Percentiles rank a stretch among this genome's conserved stretches.
Evolutionary conservation across 495 filamentous ascomycete species (phyloP).

Genomic region (Penicillium longicatenatum): DNA sequence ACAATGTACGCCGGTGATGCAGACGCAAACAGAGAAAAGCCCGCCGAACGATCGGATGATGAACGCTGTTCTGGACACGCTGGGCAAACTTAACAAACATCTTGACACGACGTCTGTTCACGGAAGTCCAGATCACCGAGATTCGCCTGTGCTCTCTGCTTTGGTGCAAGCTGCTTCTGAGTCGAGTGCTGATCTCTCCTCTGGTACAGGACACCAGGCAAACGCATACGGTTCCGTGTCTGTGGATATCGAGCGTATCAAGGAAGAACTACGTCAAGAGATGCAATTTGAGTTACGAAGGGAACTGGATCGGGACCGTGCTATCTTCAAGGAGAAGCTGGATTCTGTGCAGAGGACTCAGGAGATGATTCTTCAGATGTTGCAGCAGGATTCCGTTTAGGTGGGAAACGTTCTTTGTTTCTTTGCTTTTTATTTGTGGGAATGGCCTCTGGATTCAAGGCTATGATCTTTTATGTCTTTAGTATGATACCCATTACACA

Average conservation of each 20-base stretch:
- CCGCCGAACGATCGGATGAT: conserved; percentile 26
- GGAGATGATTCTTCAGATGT: conserved; percentile 50
- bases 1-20: not conserved
- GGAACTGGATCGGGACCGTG: conserved; percentile 38
- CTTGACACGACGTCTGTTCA: conserved; percentile 29
- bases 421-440: too few relatives aligned
- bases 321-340: conserved; percentile 37
- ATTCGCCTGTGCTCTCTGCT: conserved; percentile 28
- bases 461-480: not conserved
- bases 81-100: conserved; percentile 43
- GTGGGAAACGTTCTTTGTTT: too few relatives aligned
- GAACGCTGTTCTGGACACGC: conserved; percentile 39
- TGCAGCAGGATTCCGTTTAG: conserved; percentile 43
- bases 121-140: conserved; percentile 14
- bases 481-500: not conserved
- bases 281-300: conserved; percentile 33
- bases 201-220: not conserved
- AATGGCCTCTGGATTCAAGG: not conserved
- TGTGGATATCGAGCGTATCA: conserved; percentile 26
- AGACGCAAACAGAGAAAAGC: not conserved
- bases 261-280: conserved; percentile 41
- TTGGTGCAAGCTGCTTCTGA: conserved; percentile 26
- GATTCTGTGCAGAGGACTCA: conserved; percentile 47
- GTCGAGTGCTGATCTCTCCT: conserved; percentile 6
- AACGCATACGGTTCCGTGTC: not conserved